Percentiles rank a stretch among this genome's conserved stretches.
These are phyloP conservation scores for Irpex sp. DNA, from an alignment of 1,284 basidiomycete species.

Conservation along the genomic window DNA sequence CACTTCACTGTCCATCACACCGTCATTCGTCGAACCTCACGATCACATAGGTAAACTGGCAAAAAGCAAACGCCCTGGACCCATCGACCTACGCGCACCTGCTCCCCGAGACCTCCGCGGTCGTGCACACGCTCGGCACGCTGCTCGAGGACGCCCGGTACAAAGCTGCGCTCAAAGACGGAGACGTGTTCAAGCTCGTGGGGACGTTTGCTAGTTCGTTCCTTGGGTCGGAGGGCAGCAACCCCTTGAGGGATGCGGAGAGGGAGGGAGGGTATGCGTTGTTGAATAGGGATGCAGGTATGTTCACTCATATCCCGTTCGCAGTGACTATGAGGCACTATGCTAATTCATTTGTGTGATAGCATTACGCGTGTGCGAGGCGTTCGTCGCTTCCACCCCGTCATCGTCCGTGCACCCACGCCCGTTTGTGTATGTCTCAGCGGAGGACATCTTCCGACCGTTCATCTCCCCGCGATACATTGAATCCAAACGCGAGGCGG, in stretches of 20 bases:
- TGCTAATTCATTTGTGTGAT: not conserved
- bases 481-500: conserved; percentile 86
- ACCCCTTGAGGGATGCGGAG: conserved; percentile 55
- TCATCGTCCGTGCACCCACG: conserved; percentile 35
- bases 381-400: conserved; percentile 50
- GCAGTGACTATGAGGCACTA: not conserved
- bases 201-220: conserved; percentile 37
- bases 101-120: conserved; percentile 62
- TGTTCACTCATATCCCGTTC: conserved; percentile 3
- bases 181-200: conserved; percentile 51
- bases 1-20: not conserved
- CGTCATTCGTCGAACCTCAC: not conserved
- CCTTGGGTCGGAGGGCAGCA: conserved; percentile 35
- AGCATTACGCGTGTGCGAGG: conserved; percentile 74
- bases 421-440: conserved; percentile 91
- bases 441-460: conserved; percentile 89
- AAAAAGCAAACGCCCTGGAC: conserved; percentile 70
- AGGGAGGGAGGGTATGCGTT: conserved; percentile 61
- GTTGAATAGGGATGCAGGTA: conserved; percentile 89
- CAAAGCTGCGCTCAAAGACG: conserved; percentile 64
- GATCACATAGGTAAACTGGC: conserved; percentile 68
- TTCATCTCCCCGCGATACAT: conserved; percentile 84
- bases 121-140: conserved; percentile 94
- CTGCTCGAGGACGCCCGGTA: conserved; percentile 82
- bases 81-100: conserved; percentile 72